Base-by-base conservation (phyloP, 116 monocot species). In the Cymodocea nodosa region DNA sequence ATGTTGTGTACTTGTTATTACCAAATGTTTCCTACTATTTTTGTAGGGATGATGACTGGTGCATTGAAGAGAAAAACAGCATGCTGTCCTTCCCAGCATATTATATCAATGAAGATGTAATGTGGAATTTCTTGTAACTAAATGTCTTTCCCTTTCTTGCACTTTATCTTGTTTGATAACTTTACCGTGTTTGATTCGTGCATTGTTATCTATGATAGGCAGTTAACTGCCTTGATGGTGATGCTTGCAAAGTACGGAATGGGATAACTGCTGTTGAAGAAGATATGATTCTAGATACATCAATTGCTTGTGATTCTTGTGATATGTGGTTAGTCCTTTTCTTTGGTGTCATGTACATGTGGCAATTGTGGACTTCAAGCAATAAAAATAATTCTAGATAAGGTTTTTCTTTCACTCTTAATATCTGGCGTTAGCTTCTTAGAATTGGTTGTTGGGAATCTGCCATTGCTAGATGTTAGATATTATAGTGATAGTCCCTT, bases 281-380 rank as follows among this genome's bases (percentile, higher is more conserved):
- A 68, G 81, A 78, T 78, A 74, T 67, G 57, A 78, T 54, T 72
- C 67, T 78, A 52, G 95, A 97, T 76, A 97, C 95, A 52, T 97
- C 95, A 71, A 85, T 97, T 76, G 95, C 95, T 74, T 97, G 95
- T 80, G 95, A 97, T 81, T 97, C 95, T 70, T 97, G 95, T 83
- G 95, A 97, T 71, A 74, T 72, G 68, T 97, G 95, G 95, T 90
- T 84, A 49, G 54, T 68, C 52, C 16, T 52, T 64, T 22, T 64
- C 64, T 23, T 7, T 61, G 15, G 61, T 44, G n/a, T 30, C 16
- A 34, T 14, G 36, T 7, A 34, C 61, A 61, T 60, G 4, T 61
- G 16, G 5, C 36, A 17, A 61, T 35, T 18, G 8, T 17, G 35
- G 35, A 61, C 35, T 61, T 17, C 44, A 11, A 44, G 6, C 44